These are phyloP conservation scores for Leersia perrieri DNA, from an alignment of 176 grass and related monocot genomes.

Conservation along the genomic window DNA sequence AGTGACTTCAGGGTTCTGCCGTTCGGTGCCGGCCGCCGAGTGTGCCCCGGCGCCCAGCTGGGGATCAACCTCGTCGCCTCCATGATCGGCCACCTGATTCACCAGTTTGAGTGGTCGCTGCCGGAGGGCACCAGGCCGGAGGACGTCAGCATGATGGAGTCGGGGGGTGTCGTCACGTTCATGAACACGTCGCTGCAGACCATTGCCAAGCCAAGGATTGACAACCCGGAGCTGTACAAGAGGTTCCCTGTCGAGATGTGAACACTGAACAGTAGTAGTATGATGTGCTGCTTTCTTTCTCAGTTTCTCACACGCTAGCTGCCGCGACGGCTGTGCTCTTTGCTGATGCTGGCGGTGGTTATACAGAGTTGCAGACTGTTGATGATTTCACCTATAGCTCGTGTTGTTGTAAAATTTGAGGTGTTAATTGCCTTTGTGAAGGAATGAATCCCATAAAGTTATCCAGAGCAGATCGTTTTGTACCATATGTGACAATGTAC, in stretches of 20 bases:
- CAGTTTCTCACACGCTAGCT: too few relatives aligned
- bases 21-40: slow-evolving; percentile 55
- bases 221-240: slow-evolving; percentile 42
- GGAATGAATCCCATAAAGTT: slow-evolving; percentile 26
- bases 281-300: neutral
- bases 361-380: neutral
- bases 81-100: slow-evolving; percentile 66
- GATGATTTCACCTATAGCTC: slow-evolving; percentile 24
- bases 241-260: slow-evolving; percentile 54
- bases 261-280: too few relatives aligned
- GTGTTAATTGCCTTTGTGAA: slow-evolving; percentile 20
- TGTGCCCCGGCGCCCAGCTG: slow-evolving; percentile 72
- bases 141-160: slow-evolving; percentile 61
- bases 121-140: slow-evolving; percentile 44
- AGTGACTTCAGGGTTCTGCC: slow-evolving; percentile 61
- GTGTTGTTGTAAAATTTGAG: slow-evolving; percentile 36
- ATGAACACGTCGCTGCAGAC: slow-evolving; percentile 56
- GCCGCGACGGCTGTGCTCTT: neutral
- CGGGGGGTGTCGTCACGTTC: slow-evolving; percentile 60
- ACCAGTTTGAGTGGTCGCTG: slow-evolving; percentile 71
- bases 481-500: neutral
- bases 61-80: slow-evolving; percentile 61
- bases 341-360: neutral
- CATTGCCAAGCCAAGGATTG: slow-evolving; percentile 51
- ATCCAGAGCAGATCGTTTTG: neutral